Percentiles rank a stretch among this genome's conserved stretches.
Evolutionary conservation across 2,329 filamentous ascomycete species (phyloP).

Genomic region (Colletotrichum salicis): DNA sequence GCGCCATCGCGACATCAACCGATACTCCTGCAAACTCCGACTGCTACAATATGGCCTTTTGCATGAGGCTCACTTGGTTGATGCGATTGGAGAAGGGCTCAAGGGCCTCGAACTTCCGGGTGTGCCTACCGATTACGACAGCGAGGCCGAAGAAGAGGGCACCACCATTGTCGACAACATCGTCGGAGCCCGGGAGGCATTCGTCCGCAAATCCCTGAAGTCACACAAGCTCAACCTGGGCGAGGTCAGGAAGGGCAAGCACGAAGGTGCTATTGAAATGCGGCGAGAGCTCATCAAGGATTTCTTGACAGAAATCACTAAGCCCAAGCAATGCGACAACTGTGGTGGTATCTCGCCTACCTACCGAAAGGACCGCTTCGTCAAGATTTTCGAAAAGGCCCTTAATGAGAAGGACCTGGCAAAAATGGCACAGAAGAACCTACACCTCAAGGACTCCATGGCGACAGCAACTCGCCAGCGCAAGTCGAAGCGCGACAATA

Average conservation of each 20-base stretch:
- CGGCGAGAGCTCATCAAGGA: slow-evolving; percentile 81
- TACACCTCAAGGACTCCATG: slow-evolving; percentile 78
- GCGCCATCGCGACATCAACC: slow-evolving; percentile 78
- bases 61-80: slow-evolving; percentile 71
- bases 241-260: slow-evolving; percentile 73
- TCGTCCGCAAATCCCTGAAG: slow-evolving; percentile 78
- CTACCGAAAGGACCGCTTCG: slow-evolving; percentile 89
- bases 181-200: slow-evolving; percentile 67
- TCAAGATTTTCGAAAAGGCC: slow-evolving; percentile 92
- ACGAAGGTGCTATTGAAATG: slow-evolving; percentile 83
- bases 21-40: slow-evolving; percentile 84
- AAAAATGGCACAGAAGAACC: slow-evolving; percentile 76
- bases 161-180: slow-evolving; percentile 62
- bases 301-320: slow-evolving; percentile 79
- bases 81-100: slow-evolving; percentile 60
- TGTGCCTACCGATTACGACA: slow-evolving; percentile 55
- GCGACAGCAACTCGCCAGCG: slow-evolving; percentile 45
- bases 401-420: slow-evolving; percentile 79
- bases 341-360: slow-evolving; percentile 78
- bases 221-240: slow-evolving; percentile 61
- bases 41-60: slow-evolving; percentile 87
- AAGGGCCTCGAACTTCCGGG: slow-evolving; percentile 54
- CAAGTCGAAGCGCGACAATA: slow-evolving; percentile 44
- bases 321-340: slow-evolving; percentile 74
- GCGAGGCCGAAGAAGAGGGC: slow-evolving; percentile 74